Conservation (phyloP, 2,329 filamentous ascomycete genomes). For the Aspergillus sp. region DNA sequence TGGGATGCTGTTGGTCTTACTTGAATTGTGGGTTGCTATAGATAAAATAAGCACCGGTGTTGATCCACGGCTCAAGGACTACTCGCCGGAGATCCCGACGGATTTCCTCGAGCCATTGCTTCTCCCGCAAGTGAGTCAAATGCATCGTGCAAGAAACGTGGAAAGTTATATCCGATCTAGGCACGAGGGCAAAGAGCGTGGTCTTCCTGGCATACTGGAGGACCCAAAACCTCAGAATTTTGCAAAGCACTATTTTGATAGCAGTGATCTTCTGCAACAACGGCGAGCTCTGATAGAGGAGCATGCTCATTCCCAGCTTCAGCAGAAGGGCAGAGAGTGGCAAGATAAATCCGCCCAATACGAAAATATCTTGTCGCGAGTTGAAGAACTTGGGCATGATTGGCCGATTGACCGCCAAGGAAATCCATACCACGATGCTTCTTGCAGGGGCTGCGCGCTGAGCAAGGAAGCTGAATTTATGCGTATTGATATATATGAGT, state of each 20-base stretch:
- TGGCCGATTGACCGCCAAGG: neutral
- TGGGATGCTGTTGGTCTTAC: constrained; percentile 52
- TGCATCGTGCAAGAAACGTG: constrained; percentile 7
- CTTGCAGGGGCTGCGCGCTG: constrained; percentile 38
- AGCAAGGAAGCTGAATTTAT: constrained; percentile 33
- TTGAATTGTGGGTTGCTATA: constrained; percentile 58
- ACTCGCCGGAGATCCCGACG: constrained; percentile 44
- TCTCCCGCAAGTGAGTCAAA: constrained; percentile 37
- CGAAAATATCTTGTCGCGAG: constrained; percentile 3
- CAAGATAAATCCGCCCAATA: constrained; percentile 2
- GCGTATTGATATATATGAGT: constrained; percentile 52
- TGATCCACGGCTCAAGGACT: constrained; percentile 46
- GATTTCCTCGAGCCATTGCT: constrained; percentile 46
- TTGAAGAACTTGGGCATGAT: constrained; percentile 1
- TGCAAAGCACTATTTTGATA: constrained; percentile 46
- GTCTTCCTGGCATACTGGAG: constrained; percentile 33
- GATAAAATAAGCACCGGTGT: constrained; percentile 45
- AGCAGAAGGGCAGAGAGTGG: constrained; percentile 5
- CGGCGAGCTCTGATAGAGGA: constrained; percentile 17
- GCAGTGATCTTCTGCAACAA: constrained; percentile 38
- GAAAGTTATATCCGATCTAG: constrained; percentile 13
- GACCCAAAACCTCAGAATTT: constrained; percentile 39
- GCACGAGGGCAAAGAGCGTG: constrained; percentile 42
- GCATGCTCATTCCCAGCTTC: neutral
- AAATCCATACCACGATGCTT: neutral